Evolutionary conservation across 352 stramenopile species (phyloP), one percentile per base, ranked within the genome.

Genomic region (Phytophthora citricola): DNA sequence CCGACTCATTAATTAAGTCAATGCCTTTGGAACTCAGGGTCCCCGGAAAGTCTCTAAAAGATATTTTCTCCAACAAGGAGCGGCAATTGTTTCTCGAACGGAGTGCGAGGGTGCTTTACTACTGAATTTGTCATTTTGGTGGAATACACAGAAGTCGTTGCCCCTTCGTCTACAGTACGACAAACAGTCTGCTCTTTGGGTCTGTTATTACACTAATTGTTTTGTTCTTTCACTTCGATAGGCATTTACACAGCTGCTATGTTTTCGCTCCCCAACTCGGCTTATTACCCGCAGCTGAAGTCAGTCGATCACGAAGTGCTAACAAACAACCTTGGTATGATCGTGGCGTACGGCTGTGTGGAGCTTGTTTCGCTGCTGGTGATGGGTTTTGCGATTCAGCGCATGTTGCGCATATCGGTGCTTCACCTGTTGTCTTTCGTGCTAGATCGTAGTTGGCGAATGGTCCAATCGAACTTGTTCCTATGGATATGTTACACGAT

Each of bases 111-210:
- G 36, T 41, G 15, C 15, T 41, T 45, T 20, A 45, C 39, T 8
- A 45, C 39, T 24, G 39, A 45, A 45, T 45, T 45, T 45, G 39
- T 45, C 39, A 45, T 45, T 24, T 20, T 45, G 15, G 39, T 45
- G 14, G 39, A 45, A 20, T 24, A 45, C n/a, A 45, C n/a, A 20
- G 39, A 45, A 45, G n/a, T 45, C 39, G 8, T 45, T 20, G 39
- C 26, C 2, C 39, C 7, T 45, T 45, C 39, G 26, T 24, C n/a
- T 45, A 45, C 5, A 24, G 39, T 45, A 17, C 36, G 20, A 1
- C 29, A 10, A 26, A 34, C 1, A 11, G 29, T 34, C 7, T 34
- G 29, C 29, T 34, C 29, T 9, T 34, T 10, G 5, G 29, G 29
- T 34, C 29, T 34, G 29, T 34, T 34, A 34, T 10, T 7, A 11